These are phyloP conservation scores for Trichoderma asperellum DNA, from an alignment of 2,329 filamentous ascomycete species.

Conservation along the genomic window DNA sequence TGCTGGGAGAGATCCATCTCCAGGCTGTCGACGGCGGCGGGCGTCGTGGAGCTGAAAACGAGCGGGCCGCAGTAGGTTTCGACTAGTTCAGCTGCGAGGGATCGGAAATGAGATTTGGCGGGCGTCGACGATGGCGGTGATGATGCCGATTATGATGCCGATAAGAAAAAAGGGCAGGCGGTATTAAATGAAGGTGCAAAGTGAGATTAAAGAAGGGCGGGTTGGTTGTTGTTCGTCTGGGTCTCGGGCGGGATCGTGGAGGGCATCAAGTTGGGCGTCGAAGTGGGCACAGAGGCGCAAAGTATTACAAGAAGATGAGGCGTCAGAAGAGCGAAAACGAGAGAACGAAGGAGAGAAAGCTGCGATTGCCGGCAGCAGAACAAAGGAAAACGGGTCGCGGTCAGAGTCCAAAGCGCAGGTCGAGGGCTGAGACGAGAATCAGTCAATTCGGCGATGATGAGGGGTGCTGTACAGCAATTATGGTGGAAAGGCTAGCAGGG, in stretches of 20 bases:
- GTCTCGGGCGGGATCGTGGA: constrained; percentile 26
- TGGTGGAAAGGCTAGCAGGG: constrained; percentile 24
- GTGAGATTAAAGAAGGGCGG: constrained; percentile 9
- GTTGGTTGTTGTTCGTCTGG: background rate
- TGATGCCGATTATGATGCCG: constrained; percentile 24
- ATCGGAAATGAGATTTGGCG: constrained; percentile 31
- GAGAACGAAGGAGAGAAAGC: background rate
- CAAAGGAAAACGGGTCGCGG: constrained; percentile 27
- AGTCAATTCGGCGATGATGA: constrained; percentile 7
- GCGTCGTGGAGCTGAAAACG: constrained; percentile 33
- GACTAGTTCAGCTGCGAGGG: constrained; percentile 58
- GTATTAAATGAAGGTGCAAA: constrained; percentile 1
- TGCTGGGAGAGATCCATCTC: constrained; percentile 43
- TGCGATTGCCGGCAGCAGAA: constrained; percentile 11
- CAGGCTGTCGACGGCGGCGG: constrained; percentile 55
- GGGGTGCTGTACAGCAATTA: constrained; percentile 13
- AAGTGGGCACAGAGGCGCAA: constrained; percentile 21
- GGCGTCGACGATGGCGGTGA: constrained; percentile 26
- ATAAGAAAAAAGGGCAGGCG: background rate
- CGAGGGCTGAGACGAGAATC: constrained; percentile 3
- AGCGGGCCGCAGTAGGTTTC: constrained; percentile 39
- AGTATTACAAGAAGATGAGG: constrained; percentile 1
- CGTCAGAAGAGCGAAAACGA: background rate
- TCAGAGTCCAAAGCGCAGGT: constrained; percentile 10
- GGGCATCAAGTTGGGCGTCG: constrained; percentile 36